These are phyloP conservation scores for Postia placenta DNA, from an alignment of 768 basidiomycete genomes.

Conservation along the genomic window DNA sequence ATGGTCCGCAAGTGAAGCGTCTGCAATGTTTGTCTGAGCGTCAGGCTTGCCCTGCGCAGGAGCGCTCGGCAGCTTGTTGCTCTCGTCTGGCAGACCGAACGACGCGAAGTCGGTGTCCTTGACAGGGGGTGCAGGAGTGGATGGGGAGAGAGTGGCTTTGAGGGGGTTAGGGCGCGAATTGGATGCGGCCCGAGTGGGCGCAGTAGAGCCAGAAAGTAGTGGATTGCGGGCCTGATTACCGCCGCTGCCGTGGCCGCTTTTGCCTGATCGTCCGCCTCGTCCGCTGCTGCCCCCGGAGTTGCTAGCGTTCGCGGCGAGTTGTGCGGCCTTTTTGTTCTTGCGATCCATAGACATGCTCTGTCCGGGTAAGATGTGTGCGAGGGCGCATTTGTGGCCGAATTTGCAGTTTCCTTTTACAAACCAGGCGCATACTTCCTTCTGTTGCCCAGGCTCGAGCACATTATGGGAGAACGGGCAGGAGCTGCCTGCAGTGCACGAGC, in stretches of 20 bases:
- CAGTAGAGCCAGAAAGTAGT: constrained; percentile 56
- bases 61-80: constrained; percentile 38
- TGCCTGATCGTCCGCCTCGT: constrained; percentile 29
- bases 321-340: constrained; percentile 94
- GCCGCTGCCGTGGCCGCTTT: constrained; percentile 11
- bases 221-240: constrained; percentile 22
- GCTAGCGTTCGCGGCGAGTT: constrained; percentile 43
- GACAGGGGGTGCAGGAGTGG: constrained; percentile 73
- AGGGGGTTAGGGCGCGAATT: constrained; percentile 54
- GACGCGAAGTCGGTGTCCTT: constrained; percentile 71
- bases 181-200: constrained; percentile 50
- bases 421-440: constrained; percentile 83
- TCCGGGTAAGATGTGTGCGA: constrained; percentile 91
- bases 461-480: constrained; percentile 95
- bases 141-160: constrained; percentile 68
- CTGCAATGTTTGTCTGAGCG: constrained; percentile 10
- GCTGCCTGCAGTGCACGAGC: constrained; percentile 88
- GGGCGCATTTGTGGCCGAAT: constrained; percentile 79
- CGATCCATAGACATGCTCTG: constrained; percentile 94
- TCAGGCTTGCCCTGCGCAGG: constrained; percentile 31
- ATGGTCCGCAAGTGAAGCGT: constrained; percentile 8
- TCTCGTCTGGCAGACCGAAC: constrained; percentile 61
- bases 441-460: constrained; percentile 63
- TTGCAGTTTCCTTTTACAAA: constrained; percentile 91
- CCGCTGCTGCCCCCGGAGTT: constrained; percentile 25